Base-by-base conservation (phyloP, 2,329 filamentous ascomycete species). In the Ceratocystis cubensis region DNA sequence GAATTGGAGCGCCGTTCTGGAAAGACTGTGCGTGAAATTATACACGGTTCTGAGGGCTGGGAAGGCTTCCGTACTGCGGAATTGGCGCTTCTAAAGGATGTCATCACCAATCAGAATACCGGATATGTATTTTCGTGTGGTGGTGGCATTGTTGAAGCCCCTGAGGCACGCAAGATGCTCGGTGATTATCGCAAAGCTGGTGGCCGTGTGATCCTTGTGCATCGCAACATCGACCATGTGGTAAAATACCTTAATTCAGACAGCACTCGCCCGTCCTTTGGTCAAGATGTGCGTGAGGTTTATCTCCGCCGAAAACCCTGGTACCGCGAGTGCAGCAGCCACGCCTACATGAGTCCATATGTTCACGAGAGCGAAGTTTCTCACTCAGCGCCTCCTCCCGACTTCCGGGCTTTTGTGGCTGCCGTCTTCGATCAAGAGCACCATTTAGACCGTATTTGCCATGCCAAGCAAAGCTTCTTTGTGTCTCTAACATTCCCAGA, bases 271-370 rank as follows among this genome's bases (percentile, higher is more conserved):
- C 94, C 94, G 30, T 93, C 93, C 7, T 97, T 96, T 73, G 87
- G 91, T 4, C 91, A 94, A 71, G 88, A 97, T 72, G 96, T 96
- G 79, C 88, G 91, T 77, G 86, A 85, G 8, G 93, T 99, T 1
- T 99, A 96, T 81, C 79, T 90, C 67, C 87, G 93, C 65, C 86
- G 94, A 46, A 94, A 91, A 75, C 88, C 87, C 2, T 96, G 90
- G 86, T 97, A 91, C 75, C 82, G 89, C 67, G 85, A 93, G 74
- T 97, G 94, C 80, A 96, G 92, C 78, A 99, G 96, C 74, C 88
- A 91, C 71, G 86, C 95, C 71, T 97, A 96, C 78, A 89, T 93
- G 78, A 96, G 89, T 74, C 90, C 91, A 1, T 64, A 68, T 25
- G 25, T 59, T 10, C 33, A 33, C 15, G 67, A 66, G 22, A 61